phyloP scores from a whole-genome alignment of 2,329 filamentous ascomycete species.

The Davidsoniella neocaledoniae region DNA sequence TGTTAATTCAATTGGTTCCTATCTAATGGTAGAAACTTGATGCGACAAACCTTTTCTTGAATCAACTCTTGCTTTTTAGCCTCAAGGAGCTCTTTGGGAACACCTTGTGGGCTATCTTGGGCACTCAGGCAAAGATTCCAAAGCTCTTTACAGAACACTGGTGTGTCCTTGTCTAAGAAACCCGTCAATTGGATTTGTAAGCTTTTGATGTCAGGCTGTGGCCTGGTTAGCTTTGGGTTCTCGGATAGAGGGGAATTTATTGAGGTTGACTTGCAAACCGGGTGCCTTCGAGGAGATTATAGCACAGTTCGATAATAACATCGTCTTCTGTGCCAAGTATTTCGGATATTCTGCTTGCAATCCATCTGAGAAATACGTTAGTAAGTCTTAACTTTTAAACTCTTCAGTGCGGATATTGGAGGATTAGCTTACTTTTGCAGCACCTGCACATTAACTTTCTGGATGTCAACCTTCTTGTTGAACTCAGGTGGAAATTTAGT shows the following conservation, averaged over 20 bases:
- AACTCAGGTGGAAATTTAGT: constrained; percentile 93
- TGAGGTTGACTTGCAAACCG: constrained; percentile 46
- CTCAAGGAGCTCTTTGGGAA: constrained; percentile 85
- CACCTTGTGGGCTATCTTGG: constrained; percentile 72
- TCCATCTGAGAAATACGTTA: constrained; percentile 51
- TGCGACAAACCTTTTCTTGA: constrained; percentile 63
- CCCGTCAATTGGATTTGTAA: constrained; percentile 89
- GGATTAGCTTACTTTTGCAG: constrained; percentile 69
- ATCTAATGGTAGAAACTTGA: not conserved
- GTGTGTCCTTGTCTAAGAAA: constrained; percentile 84
- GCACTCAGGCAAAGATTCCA: constrained; percentile 88
- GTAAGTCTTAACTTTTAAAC: not conserved
- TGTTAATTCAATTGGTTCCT: not conserved
- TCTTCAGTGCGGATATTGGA: not conserved
- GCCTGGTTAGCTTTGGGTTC: constrained; percentile 1
- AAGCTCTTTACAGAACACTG: constrained; percentile 78
- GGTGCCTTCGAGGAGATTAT: constrained; percentile 52
- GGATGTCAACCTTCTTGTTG: constrained; percentile 89
- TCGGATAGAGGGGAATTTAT: not conserved
- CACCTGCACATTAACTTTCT: constrained; percentile 90
- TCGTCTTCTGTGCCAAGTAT: constrained; percentile 91
- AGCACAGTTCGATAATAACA: constrained; percentile 77
- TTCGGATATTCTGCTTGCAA: constrained; percentile 69
- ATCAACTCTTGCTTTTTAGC: constrained; percentile 92
- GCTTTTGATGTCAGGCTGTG: constrained; percentile 83